Evolutionary conservation across 305 asterid genomes (phyloP).

Genomic region (Fraxinus floribunda): DNA sequence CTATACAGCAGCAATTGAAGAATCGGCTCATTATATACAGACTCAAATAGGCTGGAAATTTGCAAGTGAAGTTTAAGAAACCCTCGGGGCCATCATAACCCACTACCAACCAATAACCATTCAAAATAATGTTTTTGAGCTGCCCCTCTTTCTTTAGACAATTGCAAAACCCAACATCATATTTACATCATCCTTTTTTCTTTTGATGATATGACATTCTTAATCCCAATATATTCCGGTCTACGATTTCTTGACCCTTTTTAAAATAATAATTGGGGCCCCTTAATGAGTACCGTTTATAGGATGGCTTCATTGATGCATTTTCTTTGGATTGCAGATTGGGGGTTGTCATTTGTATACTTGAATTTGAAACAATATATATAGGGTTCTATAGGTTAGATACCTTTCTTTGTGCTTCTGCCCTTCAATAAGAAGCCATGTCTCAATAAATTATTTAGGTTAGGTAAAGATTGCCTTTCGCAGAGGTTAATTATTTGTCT

Average conservation of each 20-base stretch:
- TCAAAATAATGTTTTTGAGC: slow-evolving; percentile 6
- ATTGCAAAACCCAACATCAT: slow-evolving; percentile 22
- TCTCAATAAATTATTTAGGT: not conserved
- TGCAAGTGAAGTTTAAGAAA: slow-evolving; percentile 42
- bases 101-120: slow-evolving; percentile 8
- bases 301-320: slow-evolving; percentile 15
- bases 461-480: not conserved
- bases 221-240: not conserved
- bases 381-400: not conserved
- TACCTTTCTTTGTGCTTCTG: slow-evolving; percentile 25
- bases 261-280: not conserved
- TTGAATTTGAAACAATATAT: slow-evolving; percentile 27
- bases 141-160: slow-evolving; percentile 17
- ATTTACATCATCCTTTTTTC: slow-evolving; percentile 10
- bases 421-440: slow-evolving; percentile 18
- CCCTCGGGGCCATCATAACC: slow-evolving; percentile 32
- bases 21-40: slow-evolving; percentile 40
- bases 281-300: not conserved
- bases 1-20: slow-evolving; percentile 41
- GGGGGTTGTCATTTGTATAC: slow-evolving; percentile 20
- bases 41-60: not conserved
- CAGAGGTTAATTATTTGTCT: not conserved
- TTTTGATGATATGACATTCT: not conserved
- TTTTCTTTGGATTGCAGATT: slow-evolving; percentile 43
- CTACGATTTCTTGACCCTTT: not conserved